These are phyloP conservation scores for Yarrowia sp. DNA, from an alignment of 805 yeast species.

Conservation along the genomic window DNA sequence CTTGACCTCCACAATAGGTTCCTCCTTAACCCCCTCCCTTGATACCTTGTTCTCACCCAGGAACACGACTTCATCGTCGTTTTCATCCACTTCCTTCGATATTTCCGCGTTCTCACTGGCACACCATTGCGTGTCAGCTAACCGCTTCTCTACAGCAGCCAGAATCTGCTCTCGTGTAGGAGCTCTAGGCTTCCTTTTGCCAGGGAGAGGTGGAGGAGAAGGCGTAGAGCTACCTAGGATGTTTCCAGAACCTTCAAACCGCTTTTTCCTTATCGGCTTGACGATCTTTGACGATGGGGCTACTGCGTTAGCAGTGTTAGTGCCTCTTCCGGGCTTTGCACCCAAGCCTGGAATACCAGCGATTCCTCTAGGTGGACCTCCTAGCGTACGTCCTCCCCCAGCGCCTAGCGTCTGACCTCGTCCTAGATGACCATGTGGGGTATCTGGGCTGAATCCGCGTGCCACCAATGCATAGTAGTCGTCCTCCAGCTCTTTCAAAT, in stretches of 20 bases:
- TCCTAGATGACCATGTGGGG: conserved; percentile 11
- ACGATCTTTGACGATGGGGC: background rate
- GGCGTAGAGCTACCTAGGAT: conserved; percentile 20
- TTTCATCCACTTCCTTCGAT: conserved; percentile 37
- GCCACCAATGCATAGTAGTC: conserved; percentile 54
- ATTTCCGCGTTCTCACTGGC: conserved; percentile 40
- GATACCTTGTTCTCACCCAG: background rate
- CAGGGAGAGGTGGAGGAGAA: conserved; percentile 17
- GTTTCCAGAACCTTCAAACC: conserved; percentile 5
- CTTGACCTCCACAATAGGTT: no score
- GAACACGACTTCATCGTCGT: conserved; percentile 25
- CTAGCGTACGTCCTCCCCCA: conserved; percentile 5
- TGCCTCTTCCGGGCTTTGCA: background rate
- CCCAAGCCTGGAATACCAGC: conserved; percentile 25
- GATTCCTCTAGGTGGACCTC: conserved; percentile 1
- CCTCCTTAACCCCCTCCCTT: no score
- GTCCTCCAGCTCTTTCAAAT: conserved; percentile 65
- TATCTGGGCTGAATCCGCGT: conserved; percentile 50
- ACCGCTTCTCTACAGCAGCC: conserved; percentile 69
- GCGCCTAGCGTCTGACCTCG: conserved; percentile 11
- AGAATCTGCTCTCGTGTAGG: conserved; percentile 56
- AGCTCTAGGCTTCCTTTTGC: conserved; percentile 48
- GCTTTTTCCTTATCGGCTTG: background rate
- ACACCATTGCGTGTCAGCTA: conserved; percentile 45
- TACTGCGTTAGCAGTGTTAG: background rate